Conservation (phyloP, 768 basidiomycete genomes). For the Suillus spraguei region DNA sequence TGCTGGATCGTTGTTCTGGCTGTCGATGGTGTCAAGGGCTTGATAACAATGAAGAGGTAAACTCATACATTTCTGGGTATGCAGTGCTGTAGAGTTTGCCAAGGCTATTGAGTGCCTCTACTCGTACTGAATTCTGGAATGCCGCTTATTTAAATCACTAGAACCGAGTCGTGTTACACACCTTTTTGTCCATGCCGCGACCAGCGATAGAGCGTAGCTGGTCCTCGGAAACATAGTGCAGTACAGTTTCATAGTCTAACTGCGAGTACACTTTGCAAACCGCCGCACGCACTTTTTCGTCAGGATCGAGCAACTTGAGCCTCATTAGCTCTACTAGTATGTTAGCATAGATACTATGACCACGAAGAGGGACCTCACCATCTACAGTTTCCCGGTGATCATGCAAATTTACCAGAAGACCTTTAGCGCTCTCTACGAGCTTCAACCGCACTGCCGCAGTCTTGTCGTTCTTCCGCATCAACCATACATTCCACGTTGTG, state of each 20-base stretch:
- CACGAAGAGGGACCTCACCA: conserved; percentile 46
- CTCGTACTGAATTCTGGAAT: conserved; percentile 58
- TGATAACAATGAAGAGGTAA: conserved; percentile 5
- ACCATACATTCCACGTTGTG: conserved; percentile 84
- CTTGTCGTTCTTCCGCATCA: conserved; percentile 79
- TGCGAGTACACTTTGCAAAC: conserved; percentile 80
- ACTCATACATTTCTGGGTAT: conserved; percentile 84
- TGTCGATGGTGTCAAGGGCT: conserved; percentile 30
- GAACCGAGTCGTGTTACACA: conserved; percentile 28
- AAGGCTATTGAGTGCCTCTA: conserved; percentile 76
- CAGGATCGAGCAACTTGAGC: conserved; percentile 79
- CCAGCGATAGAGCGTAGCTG: conserved; percentile 68
- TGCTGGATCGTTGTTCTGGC: conserved; percentile 75
- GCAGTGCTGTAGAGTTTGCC: conserved; percentile 82
- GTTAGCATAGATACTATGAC: conserved; percentile 10
- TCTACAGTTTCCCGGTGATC: conserved; percentile 74
- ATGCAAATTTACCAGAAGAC: conserved; percentile 62
- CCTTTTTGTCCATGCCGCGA: conserved; percentile 87
- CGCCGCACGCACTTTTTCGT: conserved; percentile 88
- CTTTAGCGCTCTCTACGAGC: conserved; percentile 71
- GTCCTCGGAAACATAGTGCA: conserved; percentile 73
- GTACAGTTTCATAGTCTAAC: conserved; percentile 87
- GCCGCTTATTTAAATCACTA: conserved; percentile 7
- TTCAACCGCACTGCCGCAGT: conserved; percentile 67
- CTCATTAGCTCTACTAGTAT: conserved; percentile 51